phyloP scores from a whole-genome alignment of 176 grass and related monocot species.

The Tillandsia fasciculata region DNA sequence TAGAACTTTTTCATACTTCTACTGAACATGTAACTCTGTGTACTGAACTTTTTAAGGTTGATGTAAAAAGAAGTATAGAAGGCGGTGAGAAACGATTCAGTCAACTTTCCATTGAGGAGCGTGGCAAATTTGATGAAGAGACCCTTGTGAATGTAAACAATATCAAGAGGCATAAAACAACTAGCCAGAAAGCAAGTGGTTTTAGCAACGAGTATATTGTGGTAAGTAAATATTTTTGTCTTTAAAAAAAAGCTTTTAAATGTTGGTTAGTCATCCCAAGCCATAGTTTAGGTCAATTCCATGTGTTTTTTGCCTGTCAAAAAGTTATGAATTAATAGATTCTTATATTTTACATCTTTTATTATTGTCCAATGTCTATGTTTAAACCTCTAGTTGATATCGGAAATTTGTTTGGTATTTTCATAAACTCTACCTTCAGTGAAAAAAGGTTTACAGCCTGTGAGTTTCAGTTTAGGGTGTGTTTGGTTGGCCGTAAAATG shows the following conservation, averaged over 20 bases:
- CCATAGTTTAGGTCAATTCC: too few species aligned
- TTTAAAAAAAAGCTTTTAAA: too few species aligned
- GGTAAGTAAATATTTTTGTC: slow-evolving; percentile 31
- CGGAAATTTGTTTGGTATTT: not conserved
- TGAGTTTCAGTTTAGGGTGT: not conserved
- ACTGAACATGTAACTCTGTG: not conserved
- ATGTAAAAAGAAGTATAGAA: slow-evolving; percentile 80
- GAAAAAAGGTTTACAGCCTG: too few species aligned
- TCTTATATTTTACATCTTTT: too few species aligned
- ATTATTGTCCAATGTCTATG: not conserved
- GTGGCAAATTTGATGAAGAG: slow-evolving; percentile 99
- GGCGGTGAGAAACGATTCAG: slow-evolving; percentile 92
- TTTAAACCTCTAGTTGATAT: not conserved
- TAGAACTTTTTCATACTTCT: not conserved
- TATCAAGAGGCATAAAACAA: slow-evolving; percentile 78
- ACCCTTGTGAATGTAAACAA: slow-evolving; percentile 96
- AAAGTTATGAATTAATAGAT: too few species aligned
- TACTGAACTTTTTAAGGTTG: slow-evolving; percentile 44
- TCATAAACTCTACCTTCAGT: not conserved
- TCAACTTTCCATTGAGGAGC: slow-evolving; percentile 95
- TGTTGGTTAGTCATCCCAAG: too few species aligned
- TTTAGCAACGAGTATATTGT: slow-evolving; percentile 99
- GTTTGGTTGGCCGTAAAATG: too few species aligned
- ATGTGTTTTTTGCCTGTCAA: too few species aligned
- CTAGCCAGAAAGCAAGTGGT: slow-evolving; percentile 42